Base-by-base conservation (phyloP, 305 asterid species). In the Plantago coronopus region DNA sequence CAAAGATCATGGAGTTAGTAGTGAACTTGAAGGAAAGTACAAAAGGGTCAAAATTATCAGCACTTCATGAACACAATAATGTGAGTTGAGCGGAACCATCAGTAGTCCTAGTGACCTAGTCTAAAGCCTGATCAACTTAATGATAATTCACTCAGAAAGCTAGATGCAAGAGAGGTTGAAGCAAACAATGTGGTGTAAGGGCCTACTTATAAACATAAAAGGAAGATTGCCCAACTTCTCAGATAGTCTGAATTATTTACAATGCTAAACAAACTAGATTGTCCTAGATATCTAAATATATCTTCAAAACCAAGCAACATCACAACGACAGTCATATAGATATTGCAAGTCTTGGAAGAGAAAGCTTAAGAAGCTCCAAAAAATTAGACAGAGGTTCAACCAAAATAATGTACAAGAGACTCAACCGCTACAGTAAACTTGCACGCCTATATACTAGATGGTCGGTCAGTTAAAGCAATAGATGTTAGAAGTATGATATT, bases 21-120 rank as follows among this genome's bases (percentile, higher is more conserved):
- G 63, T 57, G 48, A 57, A 19, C 37, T 42, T n/a, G 60, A 46
- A 64, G 48, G 47, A 51, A 64, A 29, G 34, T 18, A 44, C n/a
- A 48, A 40, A 59, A 31, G 40, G 42, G 40, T 64, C 31, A 38
- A 12, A 57, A 62, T 42, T 44, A 63, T 48, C 18, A 42, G 43
- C 38, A 31, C 29, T 37, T 48, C 21, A 56, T 34, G 17, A 19
- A n/a, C 18, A 55, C 6, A n/a, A 16, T 14, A n/a, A 3, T 18
- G 54, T 18, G 5, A 53, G 18, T 53, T 53, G 58, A 15, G 17
- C 5, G 11, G 6, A 12, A 20, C 18, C 17, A 17, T 16, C 17
- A 15, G 20, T 14, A 25, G 38, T 15, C 19, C 25, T 5, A 23
- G n/a, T n/a, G 38, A 4, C 19, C 25, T 5, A 21, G 7, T 0